A percentile compares a stretch with the other conserved stretches of the same genome.
Evolutionary conservation across 108 stramenopile genomes (phyloP).

Genomic region (Aurantiochytrium sp.): DNA sequence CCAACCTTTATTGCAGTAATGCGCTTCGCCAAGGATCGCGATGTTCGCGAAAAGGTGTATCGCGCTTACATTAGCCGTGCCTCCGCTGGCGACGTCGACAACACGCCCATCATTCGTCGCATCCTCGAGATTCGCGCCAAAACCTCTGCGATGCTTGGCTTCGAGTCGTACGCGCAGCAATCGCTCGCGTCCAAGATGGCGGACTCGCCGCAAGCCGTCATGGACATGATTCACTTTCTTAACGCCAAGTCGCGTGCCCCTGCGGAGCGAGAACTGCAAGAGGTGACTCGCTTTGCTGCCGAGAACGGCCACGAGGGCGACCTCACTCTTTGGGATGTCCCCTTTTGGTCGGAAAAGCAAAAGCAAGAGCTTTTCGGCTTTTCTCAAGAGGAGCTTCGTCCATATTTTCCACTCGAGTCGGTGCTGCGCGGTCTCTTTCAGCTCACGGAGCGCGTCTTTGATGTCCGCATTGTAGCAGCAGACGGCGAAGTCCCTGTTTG

Average conservation of each 20-base stretch:
- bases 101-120: constrained; percentile 79
- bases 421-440: constrained; percentile 85
- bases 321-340: constrained; percentile 75
- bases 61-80: constrained; percentile 74
- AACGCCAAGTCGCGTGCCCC: constrained; percentile 83
- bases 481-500: constrained; percentile 50
- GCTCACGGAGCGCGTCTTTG: constrained; percentile 36
- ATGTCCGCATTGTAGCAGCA: constrained; percentile 27
- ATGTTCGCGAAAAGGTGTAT: constrained; percentile 79
- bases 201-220: constrained; percentile 66
- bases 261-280: constrained; percentile 74
- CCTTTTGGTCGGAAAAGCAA: constrained; percentile 87
- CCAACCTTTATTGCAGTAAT: constrained; percentile 87
- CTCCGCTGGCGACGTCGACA: constrained; percentile 61
- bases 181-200: constrained; percentile 89
- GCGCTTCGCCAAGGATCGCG: constrained; percentile 73
- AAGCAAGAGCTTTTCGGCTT: constrained; percentile 86
- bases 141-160: constrained; percentile 75
- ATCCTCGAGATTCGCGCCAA: constrained; percentile 71
- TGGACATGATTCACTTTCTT: constrained; percentile 75
- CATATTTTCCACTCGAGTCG: constrained; percentile 85
- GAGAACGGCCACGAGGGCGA: constrained; percentile 64
- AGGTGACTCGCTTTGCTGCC: constrained; percentile 67
- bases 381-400: constrained; percentile 88
- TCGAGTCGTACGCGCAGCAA: constrained; percentile 73